Evolutionary conservation across 2,329 filamentous ascomycete species (phyloP).

Genomic region (Nannizziopsis arthrosporioides): DNA sequence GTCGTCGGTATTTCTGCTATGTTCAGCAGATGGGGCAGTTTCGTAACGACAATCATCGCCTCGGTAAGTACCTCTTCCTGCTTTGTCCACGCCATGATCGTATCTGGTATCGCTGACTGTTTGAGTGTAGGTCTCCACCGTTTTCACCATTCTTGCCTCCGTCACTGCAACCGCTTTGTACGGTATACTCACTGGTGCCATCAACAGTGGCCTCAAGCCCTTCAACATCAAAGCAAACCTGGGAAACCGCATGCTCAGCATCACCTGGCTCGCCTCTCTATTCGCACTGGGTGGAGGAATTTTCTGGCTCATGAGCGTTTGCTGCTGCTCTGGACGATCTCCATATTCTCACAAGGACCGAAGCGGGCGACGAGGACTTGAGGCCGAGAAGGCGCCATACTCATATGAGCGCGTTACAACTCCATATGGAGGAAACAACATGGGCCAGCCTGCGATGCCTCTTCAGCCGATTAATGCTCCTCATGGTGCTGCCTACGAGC

Average conservation of each 20-base stretch:
- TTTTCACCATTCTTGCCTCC: conserved; percentile 55
- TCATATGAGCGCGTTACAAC: conserved; percentile 46
- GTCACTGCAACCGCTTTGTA: conserved; percentile 64
- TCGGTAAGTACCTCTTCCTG: conserved; percentile 41
- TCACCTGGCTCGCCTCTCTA: conserved; percentile 67
- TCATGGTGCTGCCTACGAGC: conserved; percentile 15
- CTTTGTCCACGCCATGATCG: not conserved
- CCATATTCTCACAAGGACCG: conserved; percentile 35
- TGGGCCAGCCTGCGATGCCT: conserved; percentile 5
- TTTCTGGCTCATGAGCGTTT: conserved; percentile 86
- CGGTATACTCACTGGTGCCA: conserved; percentile 54
- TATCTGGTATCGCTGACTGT: conserved; percentile 10
- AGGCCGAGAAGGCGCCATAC: conserved; percentile 50
- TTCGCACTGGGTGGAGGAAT: conserved; percentile 64
- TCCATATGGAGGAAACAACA: conserved; percentile 13
- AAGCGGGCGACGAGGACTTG: conserved; percentile 30
- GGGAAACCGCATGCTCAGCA: conserved; percentile 57
- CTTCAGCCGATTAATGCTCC: conserved; percentile 10
- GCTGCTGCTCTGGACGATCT: conserved; percentile 70
- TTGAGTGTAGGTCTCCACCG: conserved; percentile 34
- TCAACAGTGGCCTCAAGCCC: conserved; percentile 54
- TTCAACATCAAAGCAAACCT: conserved; percentile 60
- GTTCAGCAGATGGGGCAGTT: conserved; percentile 70
- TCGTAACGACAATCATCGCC: conserved; percentile 68
- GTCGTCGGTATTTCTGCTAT: conserved; percentile 69